Evolutionary conservation across 768 basidiomycete genomes (phyloP).

Genomic region (Termitomyces heimii): DNA sequence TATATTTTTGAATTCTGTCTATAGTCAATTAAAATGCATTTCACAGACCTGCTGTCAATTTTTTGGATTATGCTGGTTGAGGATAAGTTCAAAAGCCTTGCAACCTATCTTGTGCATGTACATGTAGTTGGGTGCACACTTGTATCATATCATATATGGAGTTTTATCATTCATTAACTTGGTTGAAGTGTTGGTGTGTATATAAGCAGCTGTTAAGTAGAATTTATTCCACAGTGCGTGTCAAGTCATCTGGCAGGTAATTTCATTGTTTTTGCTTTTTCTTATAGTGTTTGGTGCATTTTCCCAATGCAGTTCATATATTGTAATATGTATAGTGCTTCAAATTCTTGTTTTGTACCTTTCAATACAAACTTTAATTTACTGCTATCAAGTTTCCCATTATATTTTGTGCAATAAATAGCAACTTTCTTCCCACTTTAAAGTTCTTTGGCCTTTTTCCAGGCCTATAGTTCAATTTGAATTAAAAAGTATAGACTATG

Average conservation of each 20-base stretch:
- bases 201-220: not conserved
- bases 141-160: not conserved
- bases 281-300: not conserved
- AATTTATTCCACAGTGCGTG: not conserved
- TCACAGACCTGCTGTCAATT: not conserved
- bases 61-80: not conserved
- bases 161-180: not conserved
- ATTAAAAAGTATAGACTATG: no score
- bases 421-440: not conserved
- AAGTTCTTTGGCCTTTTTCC: not conserved
- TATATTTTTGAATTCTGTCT: not conserved
- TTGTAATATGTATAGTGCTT: not conserved
- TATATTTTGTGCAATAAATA: not conserved
- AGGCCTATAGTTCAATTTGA: no score
- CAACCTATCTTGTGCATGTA: not conserved
- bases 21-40: not conserved
- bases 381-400: not conserved
- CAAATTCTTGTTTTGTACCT: not conserved
- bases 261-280: not conserved
- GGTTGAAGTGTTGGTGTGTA: not conserved
- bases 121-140: not conserved
- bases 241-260: not conserved
- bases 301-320: not conserved
- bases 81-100: not conserved
- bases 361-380: not conserved